Evolutionary conservation across 352 stramenopile species (phyloP).

Genomic region (Saprolegnia diclina): DNA sequence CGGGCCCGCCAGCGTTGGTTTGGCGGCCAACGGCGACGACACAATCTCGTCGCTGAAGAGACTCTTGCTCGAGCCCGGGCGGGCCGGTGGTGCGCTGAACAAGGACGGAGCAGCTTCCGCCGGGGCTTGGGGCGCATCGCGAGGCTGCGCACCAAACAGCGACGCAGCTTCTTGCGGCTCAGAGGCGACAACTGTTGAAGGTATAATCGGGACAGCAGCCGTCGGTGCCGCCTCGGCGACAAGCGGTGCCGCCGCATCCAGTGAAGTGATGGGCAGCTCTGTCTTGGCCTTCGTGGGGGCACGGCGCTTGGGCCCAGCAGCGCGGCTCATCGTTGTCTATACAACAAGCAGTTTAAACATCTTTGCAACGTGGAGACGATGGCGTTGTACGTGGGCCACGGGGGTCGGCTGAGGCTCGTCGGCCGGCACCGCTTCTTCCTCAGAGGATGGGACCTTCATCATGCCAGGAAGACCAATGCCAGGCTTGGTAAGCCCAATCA

Average conservation of each 20-base stretch:
- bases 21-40: background rate
- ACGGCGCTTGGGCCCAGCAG: conserved; percentile 66
- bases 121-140: conserved; percentile 24
- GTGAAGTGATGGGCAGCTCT: background rate
- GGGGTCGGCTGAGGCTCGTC: conserved; percentile 35
- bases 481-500: conserved; percentile 69
- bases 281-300: conserved; percentile 38
- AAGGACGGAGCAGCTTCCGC: background rate
- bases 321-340: conserved; percentile 71
- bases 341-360: conserved; percentile 2
- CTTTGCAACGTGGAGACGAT: background rate
- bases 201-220: background rate
- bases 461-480: conserved; percentile 66
- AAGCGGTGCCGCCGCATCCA: background rate
- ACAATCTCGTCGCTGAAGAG: conserved; percentile 9
- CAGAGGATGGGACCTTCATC: conserved; percentile 30
- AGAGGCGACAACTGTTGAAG: conserved; percentile 24
- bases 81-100: background rate
- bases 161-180: conserved; percentile 28
- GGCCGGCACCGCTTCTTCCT: conserved; percentile 25
- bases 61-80: background rate
- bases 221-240: background rate
- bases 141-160: conserved; percentile 35
- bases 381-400: conserved; percentile 52
- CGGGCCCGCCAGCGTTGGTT: background rate